Conservation (phyloP, 2,329 filamentous ascomycete species). For the Dactylonectria estremocensis region DNA sequence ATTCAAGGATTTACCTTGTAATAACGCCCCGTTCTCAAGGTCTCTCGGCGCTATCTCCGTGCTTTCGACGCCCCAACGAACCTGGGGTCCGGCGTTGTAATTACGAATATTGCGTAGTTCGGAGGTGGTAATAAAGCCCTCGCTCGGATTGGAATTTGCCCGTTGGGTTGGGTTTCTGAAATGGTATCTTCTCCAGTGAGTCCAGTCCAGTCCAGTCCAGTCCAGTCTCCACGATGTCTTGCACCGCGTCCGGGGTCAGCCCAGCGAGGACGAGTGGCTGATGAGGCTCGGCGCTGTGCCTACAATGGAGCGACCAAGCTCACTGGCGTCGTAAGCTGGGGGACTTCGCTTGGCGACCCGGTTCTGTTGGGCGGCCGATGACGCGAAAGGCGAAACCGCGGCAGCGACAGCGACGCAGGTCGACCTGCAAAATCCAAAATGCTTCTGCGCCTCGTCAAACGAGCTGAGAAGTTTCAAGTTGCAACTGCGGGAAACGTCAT, state of each 20-base stretch:
- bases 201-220: no score
- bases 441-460: slow-evolving; percentile 28
- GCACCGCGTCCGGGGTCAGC: slow-evolving; percentile 20
- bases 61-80: slow-evolving; percentile 20
- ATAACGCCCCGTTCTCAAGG: slow-evolving; percentile 1
- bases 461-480: slow-evolving; percentile 19
- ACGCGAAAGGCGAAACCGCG: slow-evolving; percentile 22
- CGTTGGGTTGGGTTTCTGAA: slow-evolving; percentile 24
- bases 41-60: neutral
- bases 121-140: neutral
- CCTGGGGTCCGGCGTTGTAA: slow-evolving; percentile 15
- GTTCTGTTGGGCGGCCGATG: slow-evolving; percentile 23
- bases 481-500: slow-evolving; percentile 9
- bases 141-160: slow-evolving; percentile 14
- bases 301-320: slow-evolving; percentile 9
- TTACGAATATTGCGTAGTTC: neutral
- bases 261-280: slow-evolving; percentile 25
- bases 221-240: neutral
- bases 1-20: slow-evolving; percentile 11
- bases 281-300: slow-evolving; percentile 32
- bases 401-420: slow-evolving; percentile 15
- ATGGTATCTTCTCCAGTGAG: neutral
- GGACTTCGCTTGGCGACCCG: slow-evolving; percentile 16
- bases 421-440: slow-evolving; percentile 2
- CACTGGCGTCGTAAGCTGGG: slow-evolving; percentile 30